Conservation (phyloP, 2,329 filamentous ascomycete genomes). For the Beauveria bassiana region DNA sequence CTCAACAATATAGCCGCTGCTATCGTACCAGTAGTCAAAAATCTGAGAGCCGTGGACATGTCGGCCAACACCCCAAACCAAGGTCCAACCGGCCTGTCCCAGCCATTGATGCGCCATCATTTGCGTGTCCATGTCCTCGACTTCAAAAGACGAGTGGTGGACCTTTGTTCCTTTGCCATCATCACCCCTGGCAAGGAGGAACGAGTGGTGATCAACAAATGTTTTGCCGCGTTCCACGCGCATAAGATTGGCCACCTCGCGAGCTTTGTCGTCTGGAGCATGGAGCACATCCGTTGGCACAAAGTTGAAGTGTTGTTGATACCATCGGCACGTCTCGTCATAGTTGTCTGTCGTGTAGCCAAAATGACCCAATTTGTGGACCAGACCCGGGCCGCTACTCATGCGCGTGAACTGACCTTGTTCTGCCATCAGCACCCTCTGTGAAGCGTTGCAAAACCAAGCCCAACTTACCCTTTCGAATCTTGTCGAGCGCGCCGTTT, state of each 20-base stretch:
- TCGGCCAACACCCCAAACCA: constrained; percentile 53
- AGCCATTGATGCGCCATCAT: constrained; percentile 53
- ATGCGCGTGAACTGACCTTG: too few species aligned
- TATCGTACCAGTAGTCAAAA: constrained; percentile 57
- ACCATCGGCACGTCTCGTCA: constrained; percentile 26
- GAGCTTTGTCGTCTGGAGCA: neutral
- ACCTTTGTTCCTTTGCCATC: constrained; percentile 9
- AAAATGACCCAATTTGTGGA: too few species aligned
- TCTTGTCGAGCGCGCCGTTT: too few species aligned
- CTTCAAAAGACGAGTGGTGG: constrained; percentile 31
- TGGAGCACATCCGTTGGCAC: constrained; percentile 26
- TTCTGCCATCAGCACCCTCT: too few species aligned
- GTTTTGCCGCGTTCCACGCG: constrained; percentile 45
- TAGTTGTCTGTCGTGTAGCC: constrained; percentile 15
- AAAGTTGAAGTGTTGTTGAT: constrained; percentile 34
- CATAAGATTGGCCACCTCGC: constrained; percentile 33
- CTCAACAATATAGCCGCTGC: constrained; percentile 45
- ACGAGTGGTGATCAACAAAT: constrained; percentile 46
- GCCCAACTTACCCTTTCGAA: too few species aligned
- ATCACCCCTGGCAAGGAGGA: constrained; percentile 35
- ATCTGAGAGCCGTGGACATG: constrained; percentile 54
- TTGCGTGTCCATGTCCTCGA: constrained; percentile 55
- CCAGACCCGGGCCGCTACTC: too few species aligned
- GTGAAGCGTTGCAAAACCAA: too few species aligned
- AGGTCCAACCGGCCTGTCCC: constrained; percentile 40